Evolutionary conservation across 2,329 filamentous ascomycete species (phyloP).

Genomic region (Aspergillus sp.): DNA sequence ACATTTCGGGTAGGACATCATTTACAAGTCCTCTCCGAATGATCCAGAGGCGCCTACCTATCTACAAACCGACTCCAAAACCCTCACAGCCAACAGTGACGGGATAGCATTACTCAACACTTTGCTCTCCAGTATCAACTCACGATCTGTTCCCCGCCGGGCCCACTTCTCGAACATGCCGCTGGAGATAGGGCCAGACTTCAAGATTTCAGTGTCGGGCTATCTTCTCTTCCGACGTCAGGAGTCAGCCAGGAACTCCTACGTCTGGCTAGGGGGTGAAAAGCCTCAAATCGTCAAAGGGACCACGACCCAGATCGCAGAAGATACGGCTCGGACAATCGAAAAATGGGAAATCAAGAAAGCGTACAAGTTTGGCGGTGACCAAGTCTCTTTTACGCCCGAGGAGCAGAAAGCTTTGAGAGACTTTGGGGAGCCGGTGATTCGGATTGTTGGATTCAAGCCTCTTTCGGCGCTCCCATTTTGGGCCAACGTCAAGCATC

Average conservation of each 20-base stretch:
- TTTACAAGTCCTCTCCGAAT: slow-evolving; percentile 72
- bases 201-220: slow-evolving; percentile 88
- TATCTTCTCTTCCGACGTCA: slow-evolving; percentile 88
- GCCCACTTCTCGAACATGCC: slow-evolving; percentile 84
- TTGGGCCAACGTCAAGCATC: slow-evolving; percentile 84
- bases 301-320: slow-evolving; percentile 71
- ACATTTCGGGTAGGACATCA: slow-evolving; percentile 67
- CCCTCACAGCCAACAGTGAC: slow-evolving; percentile 67
- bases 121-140: slow-evolving; percentile 83
- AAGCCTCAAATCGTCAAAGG: slow-evolving; percentile 75
- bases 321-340: slow-evolving; percentile 73
- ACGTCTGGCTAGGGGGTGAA: slow-evolving; percentile 85
- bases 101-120: slow-evolving; percentile 77
- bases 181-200: slow-evolving; percentile 79
- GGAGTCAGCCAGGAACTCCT: slow-evolving; percentile 76
- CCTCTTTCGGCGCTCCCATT: slow-evolving; percentile 69
- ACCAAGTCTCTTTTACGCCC: slow-evolving; percentile 79
- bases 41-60: slow-evolving; percentile 67
- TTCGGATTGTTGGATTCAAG: slow-evolving; percentile 94
- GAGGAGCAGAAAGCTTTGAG: slow-evolving; percentile 79
- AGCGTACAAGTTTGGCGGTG: slow-evolving; percentile 93
- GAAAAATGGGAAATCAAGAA: slow-evolving; percentile 82
- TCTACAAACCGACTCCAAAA: slow-evolving; percentile 48
- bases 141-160: slow-evolving; percentile 81
- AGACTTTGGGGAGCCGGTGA: slow-evolving; percentile 76